Conservation (phyloP, 345 rosid species). For the Cardamine occulta region DNA sequence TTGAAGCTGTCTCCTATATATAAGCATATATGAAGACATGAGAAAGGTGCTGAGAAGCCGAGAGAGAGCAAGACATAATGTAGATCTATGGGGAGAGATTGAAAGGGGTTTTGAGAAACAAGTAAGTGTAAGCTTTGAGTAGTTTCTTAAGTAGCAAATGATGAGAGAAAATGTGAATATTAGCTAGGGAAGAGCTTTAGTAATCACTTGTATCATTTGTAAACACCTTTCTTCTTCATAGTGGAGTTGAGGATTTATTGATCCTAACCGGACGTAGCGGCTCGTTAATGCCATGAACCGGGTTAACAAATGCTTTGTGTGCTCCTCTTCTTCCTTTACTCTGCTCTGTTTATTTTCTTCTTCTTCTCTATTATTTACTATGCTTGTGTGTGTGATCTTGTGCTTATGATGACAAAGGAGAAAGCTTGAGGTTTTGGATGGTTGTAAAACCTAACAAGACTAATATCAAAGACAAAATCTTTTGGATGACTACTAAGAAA, state of each 20-base stretch:
- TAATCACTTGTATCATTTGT: neutral
- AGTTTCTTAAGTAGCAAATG: neutral
- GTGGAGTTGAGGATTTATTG: no score
- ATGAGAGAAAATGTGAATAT: neutral
- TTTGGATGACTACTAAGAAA: constrained; percentile 4
- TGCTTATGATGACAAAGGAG: neutral
- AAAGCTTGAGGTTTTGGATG: neutral
- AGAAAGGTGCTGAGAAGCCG: no score
- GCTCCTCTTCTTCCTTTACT: neutral
- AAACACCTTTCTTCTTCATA: neutral
- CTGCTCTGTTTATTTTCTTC: neutral
- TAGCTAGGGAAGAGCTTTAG: neutral
- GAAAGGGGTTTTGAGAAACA: neutral
- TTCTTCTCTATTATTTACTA: no score
- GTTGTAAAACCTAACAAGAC: neutral
- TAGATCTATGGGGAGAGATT: neutral
- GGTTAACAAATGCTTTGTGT: no score
- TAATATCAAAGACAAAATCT: neutral
- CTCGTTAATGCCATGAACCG: no score
- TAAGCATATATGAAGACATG: no score
- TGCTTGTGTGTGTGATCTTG: neutral
- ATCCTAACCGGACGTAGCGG: no score
- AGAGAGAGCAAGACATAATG: no score
- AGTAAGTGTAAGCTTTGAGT: neutral
- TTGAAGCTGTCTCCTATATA: no score